phyloP scores from a whole-genome alignment of 495 filamentous ascomycete species.

The Penicillium odoratum region DNA sequence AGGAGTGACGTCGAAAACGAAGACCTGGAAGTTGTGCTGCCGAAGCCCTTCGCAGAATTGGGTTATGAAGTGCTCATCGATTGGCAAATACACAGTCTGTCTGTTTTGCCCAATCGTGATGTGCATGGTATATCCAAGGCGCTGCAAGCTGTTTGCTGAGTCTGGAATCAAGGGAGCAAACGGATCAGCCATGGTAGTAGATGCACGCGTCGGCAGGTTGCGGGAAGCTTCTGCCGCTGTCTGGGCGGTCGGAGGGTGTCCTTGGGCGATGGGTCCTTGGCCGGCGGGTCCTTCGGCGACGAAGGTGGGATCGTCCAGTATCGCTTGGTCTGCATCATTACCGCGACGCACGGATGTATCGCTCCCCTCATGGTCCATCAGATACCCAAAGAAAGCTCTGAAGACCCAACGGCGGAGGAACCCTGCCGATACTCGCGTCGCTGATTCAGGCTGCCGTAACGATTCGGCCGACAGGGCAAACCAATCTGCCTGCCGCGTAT shows the following conservation, averaged over 20 bases:
- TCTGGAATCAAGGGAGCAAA: not conserved
- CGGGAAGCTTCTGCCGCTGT: not conserved
- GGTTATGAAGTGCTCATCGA: not conserved
- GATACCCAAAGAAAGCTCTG: not conserved
- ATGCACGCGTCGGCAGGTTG: not conserved
- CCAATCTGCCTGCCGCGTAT: not conserved
- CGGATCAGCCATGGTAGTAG: not conserved
- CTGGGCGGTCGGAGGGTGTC: not conserved
- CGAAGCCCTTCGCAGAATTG: not conserved
- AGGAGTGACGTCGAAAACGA: not conserved
- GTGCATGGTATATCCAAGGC: not conserved
- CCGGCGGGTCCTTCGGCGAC: too few species aligned
- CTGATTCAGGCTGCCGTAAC: not conserved
- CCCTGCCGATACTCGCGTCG: not conserved
- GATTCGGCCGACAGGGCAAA: not conserved
- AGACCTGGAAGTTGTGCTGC: not conserved
- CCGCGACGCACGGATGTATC: not conserved
- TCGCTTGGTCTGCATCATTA: not conserved
- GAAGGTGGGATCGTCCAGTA: not conserved
- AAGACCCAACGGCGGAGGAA: conserved; percentile 1
- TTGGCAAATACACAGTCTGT: not conserved
- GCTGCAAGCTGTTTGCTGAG: not conserved
- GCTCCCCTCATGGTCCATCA: not conserved
- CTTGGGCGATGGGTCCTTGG: not conserved
- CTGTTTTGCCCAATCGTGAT: not conserved